Evolutionary conservation across 2,329 filamentous ascomycete genomes (phyloP), one percentile per base, ranked within the genome.

Genomic region (Ophiostoma piceae): DNA sequence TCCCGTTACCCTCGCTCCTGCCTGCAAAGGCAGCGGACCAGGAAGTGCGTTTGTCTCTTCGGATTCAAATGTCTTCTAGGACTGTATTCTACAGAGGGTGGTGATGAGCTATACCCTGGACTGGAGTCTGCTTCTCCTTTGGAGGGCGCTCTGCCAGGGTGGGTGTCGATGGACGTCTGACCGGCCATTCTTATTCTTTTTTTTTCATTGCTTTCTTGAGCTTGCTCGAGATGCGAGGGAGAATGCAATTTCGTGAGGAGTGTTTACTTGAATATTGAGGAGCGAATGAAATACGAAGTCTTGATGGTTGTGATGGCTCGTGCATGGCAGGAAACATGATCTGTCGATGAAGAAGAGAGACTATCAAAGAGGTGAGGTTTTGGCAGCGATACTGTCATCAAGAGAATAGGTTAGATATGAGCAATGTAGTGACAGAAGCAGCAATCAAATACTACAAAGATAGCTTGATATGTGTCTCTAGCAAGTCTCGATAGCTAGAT

Each of bases 91-190:
- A 65, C 71, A 94, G 90, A 90, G 87, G 88, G 90, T 89, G 90
- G 88, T 92, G 90, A 95, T 95, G 92, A 96, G 95, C 92, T 95
- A 90, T 84, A 89, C 90, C 91, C 90, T 82, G 84, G 79, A 84
- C 79, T 78, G 72, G 82, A 79, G 82, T 85, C 35, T 86, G 87
- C 88, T 69, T 66, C 65, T 87, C 87, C 89, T 93, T 71, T 65
- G 37, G 71, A 83, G 90, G 90, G 89, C 90, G 86, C 86, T 83
- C 81, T 83, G 82, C 81, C 84, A 83, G 90, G 90, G 90, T 91
- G 91, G 91, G 90, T 87, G 85, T 86, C 84, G 90, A 90, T 84
- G 90, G 90, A 91, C 87, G 90, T 94, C 92, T 95, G 92, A 94
- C 92, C 92, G 91, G 84, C 79, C 84, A 83, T 80, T 77, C 16